A percentile compares a stretch with the other conserved stretches of the same genome.
phyloP scores from a whole-genome alignment of 352 stramenopile species.

The Pythium dissotocum region DNA sequence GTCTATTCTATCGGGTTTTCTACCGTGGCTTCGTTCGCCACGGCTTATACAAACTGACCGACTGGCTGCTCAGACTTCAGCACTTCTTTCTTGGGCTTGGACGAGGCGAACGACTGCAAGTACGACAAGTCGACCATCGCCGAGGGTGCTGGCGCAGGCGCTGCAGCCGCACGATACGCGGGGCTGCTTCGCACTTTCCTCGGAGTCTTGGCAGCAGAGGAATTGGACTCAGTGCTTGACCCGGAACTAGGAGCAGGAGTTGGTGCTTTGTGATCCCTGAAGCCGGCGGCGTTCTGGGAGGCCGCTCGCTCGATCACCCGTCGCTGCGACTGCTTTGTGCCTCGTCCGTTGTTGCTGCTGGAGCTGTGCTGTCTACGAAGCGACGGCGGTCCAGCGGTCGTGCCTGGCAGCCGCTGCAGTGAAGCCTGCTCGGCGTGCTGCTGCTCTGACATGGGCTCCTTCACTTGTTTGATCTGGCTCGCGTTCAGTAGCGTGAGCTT shows the following conservation, averaged over 20 bases:
- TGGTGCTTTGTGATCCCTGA: neutral
- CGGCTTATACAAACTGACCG: slow-evolving; percentile 11
- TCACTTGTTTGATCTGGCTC: neutral
- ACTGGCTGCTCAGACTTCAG: neutral
- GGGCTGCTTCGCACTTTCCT: slow-evolving; percentile 4
- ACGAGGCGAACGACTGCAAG: slow-evolving; percentile 20
- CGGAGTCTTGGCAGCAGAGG: neutral
- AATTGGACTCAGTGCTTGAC: neutral
- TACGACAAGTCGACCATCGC: slow-evolving; percentile 27
- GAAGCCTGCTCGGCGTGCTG: neutral
- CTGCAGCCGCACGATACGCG: neutral
- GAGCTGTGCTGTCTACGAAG: slow-evolving; percentile 2
- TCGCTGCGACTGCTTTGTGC: neutral
- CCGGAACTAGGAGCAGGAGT: neutral
- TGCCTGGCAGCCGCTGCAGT: neutral
- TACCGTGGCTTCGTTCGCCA: neutral
- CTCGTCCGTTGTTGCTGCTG: slow-evolving; percentile 9
- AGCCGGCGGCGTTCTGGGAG: neutral
- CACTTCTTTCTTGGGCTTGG: neutral
- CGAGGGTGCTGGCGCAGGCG: neutral
- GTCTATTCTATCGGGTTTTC: slow-evolving; percentile 5
- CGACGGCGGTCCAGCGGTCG: neutral
- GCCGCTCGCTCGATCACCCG: slow-evolving; percentile 1
- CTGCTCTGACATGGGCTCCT: neutral
- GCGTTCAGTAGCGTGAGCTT: slow-evolving; percentile 19